Conservation (phyloP, 768 basidiomycete species). For the Suillus subaureus region DNA sequence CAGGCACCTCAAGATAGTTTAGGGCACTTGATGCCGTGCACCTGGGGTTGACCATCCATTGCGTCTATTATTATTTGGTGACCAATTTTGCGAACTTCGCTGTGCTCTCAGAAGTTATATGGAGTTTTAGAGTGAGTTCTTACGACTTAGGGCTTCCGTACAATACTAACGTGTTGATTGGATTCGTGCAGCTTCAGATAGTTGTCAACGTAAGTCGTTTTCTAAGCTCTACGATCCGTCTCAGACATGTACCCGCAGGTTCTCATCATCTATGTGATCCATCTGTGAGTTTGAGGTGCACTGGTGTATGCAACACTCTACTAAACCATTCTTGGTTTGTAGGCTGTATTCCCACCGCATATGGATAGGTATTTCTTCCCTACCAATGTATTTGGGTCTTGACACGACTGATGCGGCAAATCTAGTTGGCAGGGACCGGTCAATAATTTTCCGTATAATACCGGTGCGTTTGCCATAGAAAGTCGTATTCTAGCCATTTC, state of each 20-base stretch:
- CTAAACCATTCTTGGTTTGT: background rate
- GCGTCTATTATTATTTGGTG: slow-evolving; percentile 40
- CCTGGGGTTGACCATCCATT: slow-evolving; percentile 35
- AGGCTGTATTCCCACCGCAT: slow-evolving; percentile 5
- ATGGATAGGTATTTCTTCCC: slow-evolving; percentile 4
- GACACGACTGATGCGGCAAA: background rate
- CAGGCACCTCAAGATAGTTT: background rate
- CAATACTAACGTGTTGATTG: background rate
- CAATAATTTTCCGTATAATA: background rate
- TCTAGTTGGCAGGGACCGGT: background rate
- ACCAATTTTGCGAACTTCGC: slow-evolving; percentile 33
- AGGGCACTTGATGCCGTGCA: slow-evolving; percentile 42
- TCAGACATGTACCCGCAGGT: background rate
- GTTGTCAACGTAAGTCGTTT: background rate
- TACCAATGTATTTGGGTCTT: background rate
- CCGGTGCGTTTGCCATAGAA: background rate
- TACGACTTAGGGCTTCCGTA: background rate
- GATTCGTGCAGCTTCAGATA: background rate
- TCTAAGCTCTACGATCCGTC: background rate
- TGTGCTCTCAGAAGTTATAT: slow-evolving; percentile 29
- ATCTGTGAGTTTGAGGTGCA: background rate
- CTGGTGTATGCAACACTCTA: background rate
- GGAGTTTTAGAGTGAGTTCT: slow-evolving; percentile 19
- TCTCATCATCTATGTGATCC: background rate
- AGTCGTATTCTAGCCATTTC: no score